phyloP scores from a whole-genome alignment of 179 eudicot species.

The Silene coronaria region DNA sequence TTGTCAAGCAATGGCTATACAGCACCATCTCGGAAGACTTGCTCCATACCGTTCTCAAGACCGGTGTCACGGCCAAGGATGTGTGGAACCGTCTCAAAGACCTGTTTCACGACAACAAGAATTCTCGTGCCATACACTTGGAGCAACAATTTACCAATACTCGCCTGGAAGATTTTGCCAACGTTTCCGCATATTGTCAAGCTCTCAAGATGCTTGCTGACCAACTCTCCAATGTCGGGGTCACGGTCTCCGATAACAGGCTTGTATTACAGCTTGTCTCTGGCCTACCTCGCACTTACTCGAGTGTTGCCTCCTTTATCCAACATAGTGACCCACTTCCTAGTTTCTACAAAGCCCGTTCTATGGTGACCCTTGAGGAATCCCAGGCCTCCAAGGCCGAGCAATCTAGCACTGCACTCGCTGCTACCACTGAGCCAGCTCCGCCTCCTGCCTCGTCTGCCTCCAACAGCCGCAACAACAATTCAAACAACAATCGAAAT shows the following conservation, averaged over 20 bases:
- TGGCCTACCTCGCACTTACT: neutral
- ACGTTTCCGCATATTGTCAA: neutral
- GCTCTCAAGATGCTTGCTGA: neutral
- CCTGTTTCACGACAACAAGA: neutral
- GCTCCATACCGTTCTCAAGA: neutral
- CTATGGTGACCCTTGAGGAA: neutral
- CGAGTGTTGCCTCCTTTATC: neutral
- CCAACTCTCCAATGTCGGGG: neutral
- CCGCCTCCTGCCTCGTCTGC: too few relatives aligned
- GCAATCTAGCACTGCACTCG: neutral
- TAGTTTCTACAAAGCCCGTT: neutral
- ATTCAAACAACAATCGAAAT: neutral
- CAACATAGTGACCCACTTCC: neutral
- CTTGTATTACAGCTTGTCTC: neutral
- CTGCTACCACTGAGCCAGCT: neutral
- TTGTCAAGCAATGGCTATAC: neutral
- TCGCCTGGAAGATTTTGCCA: neutral
- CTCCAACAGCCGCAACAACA: neutral
- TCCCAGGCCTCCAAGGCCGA: neutral
- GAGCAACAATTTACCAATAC: neutral
- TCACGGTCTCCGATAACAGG: neutral
- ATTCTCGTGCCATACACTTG: neutral
- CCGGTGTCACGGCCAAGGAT: neutral
- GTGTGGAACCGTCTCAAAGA: neutral
- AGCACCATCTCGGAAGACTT: neutral